These are phyloP conservation scores for Begonia masoniana DNA, from an alignment of 306 rosid genomes.

Conservation along the genomic window DNA sequence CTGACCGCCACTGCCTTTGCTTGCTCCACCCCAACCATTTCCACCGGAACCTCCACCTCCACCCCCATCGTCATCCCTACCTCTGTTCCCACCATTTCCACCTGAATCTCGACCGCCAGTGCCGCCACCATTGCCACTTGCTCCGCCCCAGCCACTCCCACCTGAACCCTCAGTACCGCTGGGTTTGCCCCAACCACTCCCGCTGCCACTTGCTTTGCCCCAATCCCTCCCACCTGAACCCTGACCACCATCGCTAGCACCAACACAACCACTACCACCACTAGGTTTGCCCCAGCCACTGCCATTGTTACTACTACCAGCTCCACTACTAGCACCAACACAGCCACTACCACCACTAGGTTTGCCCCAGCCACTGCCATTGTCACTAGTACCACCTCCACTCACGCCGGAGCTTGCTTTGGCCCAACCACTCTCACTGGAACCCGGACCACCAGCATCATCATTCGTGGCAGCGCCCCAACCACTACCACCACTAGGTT, in stretches of 20 bases:
- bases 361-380: background rate
- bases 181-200: background rate
- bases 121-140: background rate
- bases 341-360: slow-evolving; percentile 1
- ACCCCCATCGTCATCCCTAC: background rate
- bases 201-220: background rate
- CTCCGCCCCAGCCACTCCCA: background rate
- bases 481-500: too few species aligned
- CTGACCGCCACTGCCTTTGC: background rate
- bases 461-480: too few species aligned
- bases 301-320: background rate
- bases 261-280: background rate
- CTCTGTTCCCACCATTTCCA: background rate
- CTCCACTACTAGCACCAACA: background rate
- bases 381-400: background rate
- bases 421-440: background rate
- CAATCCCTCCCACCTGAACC: background rate
- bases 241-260: background rate
- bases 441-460: background rate
- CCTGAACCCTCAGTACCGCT: background rate
- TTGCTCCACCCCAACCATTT: background rate
- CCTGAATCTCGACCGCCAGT: background rate
- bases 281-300: background rate
- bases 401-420: too few species aligned
- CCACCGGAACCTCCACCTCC: background rate